Evolutionary conservation across 2,329 filamentous ascomycete species (phyloP), one percentile per base, ranked within the genome.

Genomic region (Stagonosporopsis cucurbitacearum): DNA sequence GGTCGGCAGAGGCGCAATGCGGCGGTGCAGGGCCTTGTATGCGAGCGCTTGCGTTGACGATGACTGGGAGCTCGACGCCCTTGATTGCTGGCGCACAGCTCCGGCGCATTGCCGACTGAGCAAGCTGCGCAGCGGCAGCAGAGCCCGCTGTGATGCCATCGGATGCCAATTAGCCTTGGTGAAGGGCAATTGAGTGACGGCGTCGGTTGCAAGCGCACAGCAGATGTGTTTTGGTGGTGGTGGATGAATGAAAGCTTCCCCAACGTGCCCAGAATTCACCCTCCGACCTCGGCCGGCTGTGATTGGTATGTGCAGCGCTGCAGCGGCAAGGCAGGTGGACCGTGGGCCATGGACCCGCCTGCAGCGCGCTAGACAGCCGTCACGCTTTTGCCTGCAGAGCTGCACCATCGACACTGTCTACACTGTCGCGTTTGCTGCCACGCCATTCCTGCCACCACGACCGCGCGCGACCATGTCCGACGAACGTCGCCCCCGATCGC

Each of bases 11-110:
- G 93, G 91, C 19, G 91, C 89, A 58, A 94, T 90, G 64, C 94
- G 91, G 70, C 92, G 90, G 74, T 96, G 94, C 61, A 98, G 86
- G 54, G 94, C 92, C 83, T 99, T 99, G 86, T 98, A 98, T 71
- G 93, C 93, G 62, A 98, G 87, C 61, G 95, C 94, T 52, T 92
- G 95, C 65, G 94, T 98, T 51, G 93, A 96, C 63, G 87, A 90
- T 11, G 53, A 56, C 15, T 53, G 17, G 39, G 79, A 78, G 67
- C 70, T 75, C 66, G 80, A 77, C 44, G 70, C 67, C 40, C 73
- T 65, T 65, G 60, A 58, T 64, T 76, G 69, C 68, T 68, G 59
- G 50, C 65, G 68, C 56, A 61, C 43, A 50, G 63, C 57, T 50
- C 60, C 58, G 56, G 65, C 63, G 63, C 66, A 68, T 57, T 67